phyloP scores from a whole-genome alignment of 129 eudicot species.

The Flaveria robusta region DNA sequence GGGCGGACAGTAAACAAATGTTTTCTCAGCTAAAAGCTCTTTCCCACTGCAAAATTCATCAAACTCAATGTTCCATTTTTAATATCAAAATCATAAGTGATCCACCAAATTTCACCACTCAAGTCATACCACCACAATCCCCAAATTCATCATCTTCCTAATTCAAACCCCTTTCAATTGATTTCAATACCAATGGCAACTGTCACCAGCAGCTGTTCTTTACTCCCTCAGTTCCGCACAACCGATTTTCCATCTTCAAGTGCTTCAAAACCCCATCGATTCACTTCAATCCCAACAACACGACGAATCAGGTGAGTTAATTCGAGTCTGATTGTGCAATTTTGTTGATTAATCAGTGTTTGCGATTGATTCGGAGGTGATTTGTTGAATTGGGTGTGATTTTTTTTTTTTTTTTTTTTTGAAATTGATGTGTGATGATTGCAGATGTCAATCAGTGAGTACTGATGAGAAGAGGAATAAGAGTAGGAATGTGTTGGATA shows the following conservation, averaged over 20 bases:
- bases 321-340: background rate
- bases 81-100: background rate
- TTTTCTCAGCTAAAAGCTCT: background rate
- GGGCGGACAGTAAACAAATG: slow-evolving; percentile 29
- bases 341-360: background rate
- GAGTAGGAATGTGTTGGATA: slow-evolving; percentile 71
- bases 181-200: slow-evolving; percentile 29
- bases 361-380: too few species aligned
- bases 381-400: background rate
- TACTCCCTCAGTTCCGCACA: slow-evolving; percentile 32
- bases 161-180: slow-evolving; percentile 12
- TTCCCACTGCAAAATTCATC: slow-evolving; percentile 9
- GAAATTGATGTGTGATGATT: slow-evolving; percentile 22
- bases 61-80: background rate
- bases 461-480: slow-evolving; percentile 61
- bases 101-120: slow-evolving; percentile 24
- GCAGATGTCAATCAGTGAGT: slow-evolving; percentile 79
- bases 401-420: background rate
- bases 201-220: slow-evolving; percentile 26
- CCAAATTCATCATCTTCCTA: slow-evolving; percentile 16
- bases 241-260: slow-evolving; percentile 25
- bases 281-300: slow-evolving; percentile 16
- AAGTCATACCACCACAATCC: slow-evolving; percentile 22
- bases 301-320: slow-evolving; percentile 24
- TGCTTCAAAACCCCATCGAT: slow-evolving; percentile 28